Conservation (phyloP, 495 filamentous ascomycete genomes). For the Penicillium atrosanguineum region DNA sequence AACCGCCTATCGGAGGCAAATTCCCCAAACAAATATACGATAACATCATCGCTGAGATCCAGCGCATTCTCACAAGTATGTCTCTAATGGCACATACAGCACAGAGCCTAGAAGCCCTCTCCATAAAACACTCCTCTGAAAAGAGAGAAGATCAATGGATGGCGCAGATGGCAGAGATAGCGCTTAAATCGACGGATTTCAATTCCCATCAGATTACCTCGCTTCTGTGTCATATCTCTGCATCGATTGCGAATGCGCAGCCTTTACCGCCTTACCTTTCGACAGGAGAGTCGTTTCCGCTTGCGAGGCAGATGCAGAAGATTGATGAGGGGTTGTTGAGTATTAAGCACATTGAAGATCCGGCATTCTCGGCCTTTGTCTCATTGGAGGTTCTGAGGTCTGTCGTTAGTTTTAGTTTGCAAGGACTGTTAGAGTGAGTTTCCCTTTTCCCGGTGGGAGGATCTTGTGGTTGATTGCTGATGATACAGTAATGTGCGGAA, state of each 20-base stretch:
- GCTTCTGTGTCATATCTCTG: conserved; percentile 64
- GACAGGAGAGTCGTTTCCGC: conserved; percentile 53
- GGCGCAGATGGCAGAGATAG: conserved; percentile 25
- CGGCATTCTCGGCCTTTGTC: conserved; percentile 71
- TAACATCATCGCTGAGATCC: conserved; percentile 31
- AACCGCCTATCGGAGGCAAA: conserved; percentile 37
- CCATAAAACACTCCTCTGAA: conserved; percentile 2
- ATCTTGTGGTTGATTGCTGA: background rate
- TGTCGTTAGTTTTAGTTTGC: conserved; percentile 62
- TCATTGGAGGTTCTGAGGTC: conserved; percentile 67
- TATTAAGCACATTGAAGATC: conserved; percentile 63
- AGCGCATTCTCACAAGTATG: conserved; percentile 60
- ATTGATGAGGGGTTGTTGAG: conserved; percentile 57
- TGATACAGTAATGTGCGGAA: conserved; percentile 51
- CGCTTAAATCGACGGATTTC: conserved; percentile 41
- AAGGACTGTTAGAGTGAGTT: conserved; percentile 50
- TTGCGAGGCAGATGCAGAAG: conserved; percentile 49
- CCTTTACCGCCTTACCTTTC: conserved; percentile 59
- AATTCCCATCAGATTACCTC: conserved; percentile 62
- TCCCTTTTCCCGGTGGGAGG: too few relatives aligned
- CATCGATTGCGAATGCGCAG: conserved; percentile 56
- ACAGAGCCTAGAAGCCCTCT: conserved; percentile 22
- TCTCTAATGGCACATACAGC: conserved; percentile 59
- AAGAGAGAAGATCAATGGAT: conserved; percentile 22
- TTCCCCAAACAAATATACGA: conserved; percentile 33